Base-by-base conservation (phyloP, 23 red algal genomes). In the Chondrus crispus region DNA sequence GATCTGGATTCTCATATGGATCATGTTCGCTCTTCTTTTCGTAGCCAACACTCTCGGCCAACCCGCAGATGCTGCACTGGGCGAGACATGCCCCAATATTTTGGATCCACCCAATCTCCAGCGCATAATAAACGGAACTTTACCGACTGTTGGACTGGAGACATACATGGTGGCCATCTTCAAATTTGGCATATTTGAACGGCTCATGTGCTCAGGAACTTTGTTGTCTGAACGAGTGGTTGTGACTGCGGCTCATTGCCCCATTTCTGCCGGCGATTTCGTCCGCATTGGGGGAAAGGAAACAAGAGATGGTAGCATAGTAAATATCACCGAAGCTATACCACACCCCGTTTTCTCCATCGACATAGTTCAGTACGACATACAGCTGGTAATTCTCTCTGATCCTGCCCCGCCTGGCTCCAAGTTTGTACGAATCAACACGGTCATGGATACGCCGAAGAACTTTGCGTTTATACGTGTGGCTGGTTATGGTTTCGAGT, bases 221-320 rank as follows among this genome's bases (percentile, higher is more conserved):
- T 46, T 94, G 39, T 45, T 94, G 28, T 94, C 92, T 32, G 24
- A 60, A 26, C 39, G 46, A 30, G 68, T 54, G 82, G 70, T 85
- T 19, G 13, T 94, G 11, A 94, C 92, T 19, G 92, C 92, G 41
- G 92, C 92, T 32, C 92, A 94, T 81, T 94, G 92, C 49, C 29
- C 13, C 4, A 54, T 94, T 20, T 16, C 63, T 49, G 20, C 5
- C 5, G 18, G n/a, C 20, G 55, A 33, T 30, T 10, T 29, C 14
- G 49, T 66, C 2, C 46, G 43, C 36, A 60, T 83, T 2, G 89
- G 75, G 5, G 89, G 89, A n/a, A 5, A 14, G 4, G 70, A 19
- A n/a, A 29, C 64, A 57, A 47, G 55, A 29, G 41, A 82, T 16
- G 89, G 89, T 36, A 70, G 2, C 8, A 36, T 43, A 14, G 13